Conservation (phyloP, 2,329 filamentous ascomycete genomes). For the Colletotrichum tropicicola region DNA sequence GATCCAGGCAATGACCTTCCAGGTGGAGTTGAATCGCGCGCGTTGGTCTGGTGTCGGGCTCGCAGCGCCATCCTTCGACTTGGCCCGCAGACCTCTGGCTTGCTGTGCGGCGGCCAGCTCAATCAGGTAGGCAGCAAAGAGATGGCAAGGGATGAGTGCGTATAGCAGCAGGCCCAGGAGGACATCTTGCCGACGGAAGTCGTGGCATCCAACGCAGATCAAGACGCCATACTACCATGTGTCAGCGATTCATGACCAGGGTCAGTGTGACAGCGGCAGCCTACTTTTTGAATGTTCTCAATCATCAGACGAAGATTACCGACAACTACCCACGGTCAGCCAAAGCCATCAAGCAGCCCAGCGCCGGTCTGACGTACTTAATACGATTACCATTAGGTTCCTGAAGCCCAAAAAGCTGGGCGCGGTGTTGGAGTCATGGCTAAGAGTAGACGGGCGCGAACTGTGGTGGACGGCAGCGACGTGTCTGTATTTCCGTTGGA, state of each 20-base stretch:
- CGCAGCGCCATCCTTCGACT: constrained; percentile 57
- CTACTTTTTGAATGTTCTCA: constrained; percentile 93
- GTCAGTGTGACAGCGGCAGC: constrained; percentile 8
- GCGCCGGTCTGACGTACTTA: constrained; percentile 64
- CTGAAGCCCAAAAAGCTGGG: constrained; percentile 94
- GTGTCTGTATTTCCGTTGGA: constrained; percentile 84
- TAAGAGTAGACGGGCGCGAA: constrained; percentile 80
- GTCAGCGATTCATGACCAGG: constrained; percentile 26
- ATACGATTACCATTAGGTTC: constrained; percentile 94
- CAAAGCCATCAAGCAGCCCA: not conserved
- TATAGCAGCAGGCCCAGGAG: constrained; percentile 81
- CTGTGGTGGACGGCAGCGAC: constrained; percentile 85
- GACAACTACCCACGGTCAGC: constrained; percentile 67
- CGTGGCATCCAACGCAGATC: constrained; percentile 90
- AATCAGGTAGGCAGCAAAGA: constrained; percentile 90
- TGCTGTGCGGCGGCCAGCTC: constrained; percentile 85
- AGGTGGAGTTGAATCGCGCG: constrained; percentile 76
- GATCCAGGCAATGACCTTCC: constrained; percentile 81
- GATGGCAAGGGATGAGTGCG: constrained; percentile 87
- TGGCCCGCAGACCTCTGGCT: constrained; percentile 74
- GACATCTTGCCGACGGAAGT: constrained; percentile 83
- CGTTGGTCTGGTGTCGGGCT: constrained; percentile 69
- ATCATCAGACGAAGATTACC: constrained; percentile 95
- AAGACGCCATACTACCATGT: constrained; percentile 85
- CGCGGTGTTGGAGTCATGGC: constrained; percentile 77